These are phyloP conservation scores for Trametes punicea DNA, from an alignment of 768 basidiomycete species.

Conservation along the genomic window DNA sequence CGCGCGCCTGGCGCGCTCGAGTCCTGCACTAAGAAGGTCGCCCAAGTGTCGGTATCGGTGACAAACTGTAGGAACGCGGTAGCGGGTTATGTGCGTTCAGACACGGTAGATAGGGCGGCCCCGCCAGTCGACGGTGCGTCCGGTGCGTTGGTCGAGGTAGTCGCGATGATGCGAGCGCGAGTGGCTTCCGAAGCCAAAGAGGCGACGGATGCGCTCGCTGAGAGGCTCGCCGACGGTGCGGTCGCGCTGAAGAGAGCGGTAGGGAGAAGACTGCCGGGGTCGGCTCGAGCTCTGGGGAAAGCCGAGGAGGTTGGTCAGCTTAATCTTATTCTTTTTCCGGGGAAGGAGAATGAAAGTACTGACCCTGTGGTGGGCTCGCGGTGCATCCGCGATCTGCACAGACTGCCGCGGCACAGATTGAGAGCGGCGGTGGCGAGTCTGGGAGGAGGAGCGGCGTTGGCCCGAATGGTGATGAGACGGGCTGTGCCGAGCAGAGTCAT, in stretches of 20 bases:
- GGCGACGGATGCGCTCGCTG: slow-evolving; percentile 37
- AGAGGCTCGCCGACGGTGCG: slow-evolving; percentile 24
- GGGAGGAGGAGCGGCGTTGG: slow-evolving; percentile 22
- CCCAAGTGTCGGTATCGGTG: too few species aligned
- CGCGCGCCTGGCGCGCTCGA: slow-evolving; percentile 11
- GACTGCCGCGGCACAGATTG: slow-evolving; percentile 11
- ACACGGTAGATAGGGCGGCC: slow-evolving; percentile 51
- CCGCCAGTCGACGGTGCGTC: slow-evolving; percentile 44
- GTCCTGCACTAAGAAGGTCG: neutral
- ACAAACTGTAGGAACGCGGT: too few species aligned
- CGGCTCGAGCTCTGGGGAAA: slow-evolving; percentile 11
- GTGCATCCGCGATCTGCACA: slow-evolving; percentile 3
- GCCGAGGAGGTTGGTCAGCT: neutral
- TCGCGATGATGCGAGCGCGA: slow-evolving; percentile 13
- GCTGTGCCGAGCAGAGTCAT: slow-evolving; percentile 5
- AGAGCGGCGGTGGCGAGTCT: slow-evolving; percentile 18
- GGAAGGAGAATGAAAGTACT: neutral
- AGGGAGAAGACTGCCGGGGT: slow-evolving; percentile 8
- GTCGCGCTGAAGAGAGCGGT: slow-evolving; percentile 10
- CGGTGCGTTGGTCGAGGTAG: slow-evolving; percentile 27
- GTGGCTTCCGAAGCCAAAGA: slow-evolving; percentile 34
- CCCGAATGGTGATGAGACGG: slow-evolving; percentile 11
- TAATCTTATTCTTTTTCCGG: too few species aligned
- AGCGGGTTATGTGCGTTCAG: slow-evolving; percentile 14
- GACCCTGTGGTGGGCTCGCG: slow-evolving; percentile 14